phyloP scores from a whole-genome alignment of 805 yeast species.

The Candida broadrunensis region DNA sequence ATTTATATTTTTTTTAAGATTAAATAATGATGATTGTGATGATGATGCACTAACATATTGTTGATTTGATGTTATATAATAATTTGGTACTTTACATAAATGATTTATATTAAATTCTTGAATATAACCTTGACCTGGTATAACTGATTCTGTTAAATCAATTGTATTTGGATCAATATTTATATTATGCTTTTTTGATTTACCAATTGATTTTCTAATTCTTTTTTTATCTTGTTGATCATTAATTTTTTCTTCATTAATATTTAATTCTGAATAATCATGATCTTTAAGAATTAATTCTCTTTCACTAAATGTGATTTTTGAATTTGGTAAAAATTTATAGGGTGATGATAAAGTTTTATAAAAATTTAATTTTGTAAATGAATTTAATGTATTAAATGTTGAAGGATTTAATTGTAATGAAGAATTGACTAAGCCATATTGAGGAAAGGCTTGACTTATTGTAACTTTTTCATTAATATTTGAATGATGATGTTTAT shows the following conservation, averaged over 20 bases:
- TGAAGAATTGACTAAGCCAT: conserved; percentile 27
- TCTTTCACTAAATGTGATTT: conserved; percentile 31
- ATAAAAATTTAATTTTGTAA: conserved; percentile 35
- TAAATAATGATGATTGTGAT: conserved; percentile 1
- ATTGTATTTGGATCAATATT: conserved; percentile 36
- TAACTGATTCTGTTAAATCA: conserved; percentile 36
- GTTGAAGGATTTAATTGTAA: conserved; percentile 30
- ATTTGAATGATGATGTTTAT: neutral
- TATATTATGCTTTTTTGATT: conserved; percentile 26
- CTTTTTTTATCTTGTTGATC: conserved; percentile 10
- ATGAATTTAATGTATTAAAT: conserved; percentile 31
- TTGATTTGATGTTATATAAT: conserved; percentile 31
- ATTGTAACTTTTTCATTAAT: conserved; percentile 30
- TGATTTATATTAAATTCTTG: conserved; percentile 40
- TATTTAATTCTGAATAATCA: conserved; percentile 21
- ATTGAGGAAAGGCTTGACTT: conserved; percentile 40
- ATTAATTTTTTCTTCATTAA: conserved; percentile 6
- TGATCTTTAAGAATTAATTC: conserved; percentile 28
- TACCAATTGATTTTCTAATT: conserved; percentile 25
- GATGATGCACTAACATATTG: conserved; percentile 15
- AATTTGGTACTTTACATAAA: conserved; percentile 41
- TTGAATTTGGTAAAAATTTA: conserved; percentile 22
- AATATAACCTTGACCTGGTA: conserved; percentile 44
- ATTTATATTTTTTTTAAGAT: conserved; percentile 14
- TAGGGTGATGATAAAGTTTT: conserved; percentile 21